Percentiles rank a stretch among this genome's conserved stretches.
Conservation (phyloP, 2,329 filamentous ascomycete species). For the Colletotrichum graminicola region DNA sequence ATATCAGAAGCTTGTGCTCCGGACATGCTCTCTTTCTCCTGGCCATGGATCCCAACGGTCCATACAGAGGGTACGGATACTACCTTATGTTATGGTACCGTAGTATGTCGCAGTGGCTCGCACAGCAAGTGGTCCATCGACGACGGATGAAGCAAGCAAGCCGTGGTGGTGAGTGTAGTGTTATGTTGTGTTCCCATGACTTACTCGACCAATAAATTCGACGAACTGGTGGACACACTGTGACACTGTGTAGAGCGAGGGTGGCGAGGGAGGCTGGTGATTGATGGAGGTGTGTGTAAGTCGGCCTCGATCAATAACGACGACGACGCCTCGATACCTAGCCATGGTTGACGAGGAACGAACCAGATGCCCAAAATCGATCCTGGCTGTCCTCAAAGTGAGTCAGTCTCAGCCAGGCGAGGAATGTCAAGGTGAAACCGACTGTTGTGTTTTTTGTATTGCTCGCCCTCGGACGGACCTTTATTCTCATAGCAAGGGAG, state of each 20-base stretch:
- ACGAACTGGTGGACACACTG: slow-evolving; percentile 5
- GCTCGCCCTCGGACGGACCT: slow-evolving; percentile 15
- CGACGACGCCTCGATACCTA: slow-evolving; percentile 1
- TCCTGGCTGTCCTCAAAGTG: neutral
- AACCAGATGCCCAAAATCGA: neutral
- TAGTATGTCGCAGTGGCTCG: neutral
- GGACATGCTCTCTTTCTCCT: slow-evolving; percentile 9
- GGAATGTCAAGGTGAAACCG: slow-evolving; percentile 16
- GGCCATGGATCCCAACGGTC: neutral
- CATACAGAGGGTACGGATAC: neutral
- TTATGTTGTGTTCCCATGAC: neutral
- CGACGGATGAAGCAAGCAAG: slow-evolving; percentile 29
- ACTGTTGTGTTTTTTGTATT: neutral
- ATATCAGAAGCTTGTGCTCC: slow-evolving; percentile 31
- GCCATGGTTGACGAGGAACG: slow-evolving; percentile 20
- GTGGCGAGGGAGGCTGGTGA: slow-evolving; percentile 8
- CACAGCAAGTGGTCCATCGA: slow-evolving; percentile 6
- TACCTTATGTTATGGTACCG: neutral
- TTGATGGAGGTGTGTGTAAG: slow-evolving; percentile 13
- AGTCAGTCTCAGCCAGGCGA: slow-evolving; percentile 4
- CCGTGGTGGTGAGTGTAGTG: slow-evolving; percentile 18
- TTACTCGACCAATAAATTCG: neutral
- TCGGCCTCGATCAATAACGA: slow-evolving; percentile 19
- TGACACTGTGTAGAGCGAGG: slow-evolving; percentile 34
- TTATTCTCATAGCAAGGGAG: neutral